These are phyloP conservation scores for apple (Malus domestica) DNA, from an alignment of 306 rosid species.

Conservation along the genomic window DNA sequence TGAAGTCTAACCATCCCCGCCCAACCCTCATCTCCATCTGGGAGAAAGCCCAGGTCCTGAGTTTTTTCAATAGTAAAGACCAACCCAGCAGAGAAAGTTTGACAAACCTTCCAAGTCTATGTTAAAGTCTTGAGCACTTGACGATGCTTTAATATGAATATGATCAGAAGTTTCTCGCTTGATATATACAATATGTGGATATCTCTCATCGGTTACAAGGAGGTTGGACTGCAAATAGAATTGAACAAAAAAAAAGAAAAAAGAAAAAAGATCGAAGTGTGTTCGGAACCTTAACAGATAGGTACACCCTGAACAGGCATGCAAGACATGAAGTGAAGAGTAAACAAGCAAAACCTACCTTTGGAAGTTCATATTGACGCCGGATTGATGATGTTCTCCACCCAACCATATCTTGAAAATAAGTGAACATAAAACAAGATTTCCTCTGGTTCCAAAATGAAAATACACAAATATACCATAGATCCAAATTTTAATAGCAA, in stretches of 20 bases:
- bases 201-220: slow-evolving; percentile 55
- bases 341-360: slow-evolving; percentile 39
- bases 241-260: not conserved
- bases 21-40: not conserved
- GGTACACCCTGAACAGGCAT: slow-evolving; percentile 14
- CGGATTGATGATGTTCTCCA: slow-evolving; percentile 99
- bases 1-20: not conserved
- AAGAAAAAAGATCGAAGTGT: not conserved
- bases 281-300: not conserved
- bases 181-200: slow-evolving; percentile 67
- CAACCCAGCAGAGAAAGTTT: not conserved
- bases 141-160: slow-evolving; percentile 17
- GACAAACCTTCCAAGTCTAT: slow-evolving; percentile 66
- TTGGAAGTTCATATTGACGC: slow-evolving; percentile 90
- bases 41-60: not conserved
- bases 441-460: not conserved
- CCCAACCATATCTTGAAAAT: slow-evolving; percentile 80
- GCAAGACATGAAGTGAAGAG: slow-evolving; percentile 3
- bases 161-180: slow-evolving; percentile 38
- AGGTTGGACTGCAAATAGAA: slow-evolving; percentile 54
- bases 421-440: slow-evolving; percentile 42
- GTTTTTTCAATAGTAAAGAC: not conserved
- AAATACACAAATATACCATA: not conserved
- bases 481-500: not conserved
- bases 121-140: slow-evolving; percentile 25